These are phyloP conservation scores for Rhododendron molle DNA, from an alignment of 148 eudicot genomes.

Conservation along the genomic window DNA sequence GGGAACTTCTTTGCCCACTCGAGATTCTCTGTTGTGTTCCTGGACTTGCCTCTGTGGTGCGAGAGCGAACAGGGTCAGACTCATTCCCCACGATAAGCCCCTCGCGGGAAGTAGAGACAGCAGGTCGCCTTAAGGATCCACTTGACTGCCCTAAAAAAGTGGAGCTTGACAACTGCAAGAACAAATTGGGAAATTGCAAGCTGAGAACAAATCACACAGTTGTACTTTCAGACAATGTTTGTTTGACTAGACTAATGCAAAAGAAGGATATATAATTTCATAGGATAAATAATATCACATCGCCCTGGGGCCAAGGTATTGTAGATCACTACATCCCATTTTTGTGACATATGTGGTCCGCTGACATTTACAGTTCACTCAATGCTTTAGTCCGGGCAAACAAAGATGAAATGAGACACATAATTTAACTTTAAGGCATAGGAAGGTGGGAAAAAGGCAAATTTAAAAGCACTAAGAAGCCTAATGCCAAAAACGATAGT, in stretches of 20 bases:
- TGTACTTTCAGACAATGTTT: not conserved
- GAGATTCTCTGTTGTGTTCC: conserved; percentile 49
- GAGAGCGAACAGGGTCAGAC: conserved; percentile 48
- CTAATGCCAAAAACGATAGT: not conserved
- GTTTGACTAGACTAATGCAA: not conserved
- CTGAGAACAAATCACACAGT: not conserved
- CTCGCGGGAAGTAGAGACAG: conserved; percentile 54
- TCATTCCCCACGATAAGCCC: conserved; percentile 45
- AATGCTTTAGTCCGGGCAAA: not conserved
- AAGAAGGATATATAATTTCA: not conserved
- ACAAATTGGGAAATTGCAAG: not conserved
- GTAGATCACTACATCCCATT: not conserved
- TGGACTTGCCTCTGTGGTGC: conserved; percentile 55
- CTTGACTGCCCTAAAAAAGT: conserved; percentile 49
- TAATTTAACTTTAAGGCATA: not conserved
- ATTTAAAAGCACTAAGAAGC: not conserved
- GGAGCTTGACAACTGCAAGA: conserved; percentile 58
- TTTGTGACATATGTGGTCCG: not conserved
- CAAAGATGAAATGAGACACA: not conserved
- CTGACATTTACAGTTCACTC: not conserved
- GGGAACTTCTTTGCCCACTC: conserved; percentile 61
- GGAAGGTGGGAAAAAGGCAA: not conserved
- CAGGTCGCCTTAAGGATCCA: conserved; percentile 60
- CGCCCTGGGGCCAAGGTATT: not conserved
- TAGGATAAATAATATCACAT: not conserved